Percentiles rank a stretch among this genome's conserved stretches.
phyloP scores from a whole-genome alignment of 495 filamentous ascomycete species.

The Aspergillus asperescens region DNA sequence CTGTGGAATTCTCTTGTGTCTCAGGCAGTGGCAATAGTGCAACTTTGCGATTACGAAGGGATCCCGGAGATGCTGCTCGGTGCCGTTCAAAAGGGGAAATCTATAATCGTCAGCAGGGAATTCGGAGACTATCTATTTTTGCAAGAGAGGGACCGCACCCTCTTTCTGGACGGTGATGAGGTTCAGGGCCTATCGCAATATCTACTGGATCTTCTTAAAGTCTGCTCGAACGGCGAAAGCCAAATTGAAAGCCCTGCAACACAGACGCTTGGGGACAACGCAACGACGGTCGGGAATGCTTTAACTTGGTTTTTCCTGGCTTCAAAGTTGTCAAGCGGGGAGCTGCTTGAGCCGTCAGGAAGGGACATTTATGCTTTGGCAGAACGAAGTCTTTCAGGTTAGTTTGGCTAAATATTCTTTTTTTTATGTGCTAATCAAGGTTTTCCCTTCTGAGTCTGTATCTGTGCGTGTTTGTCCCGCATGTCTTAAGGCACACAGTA shows the following conservation, averaged over 20 bases:
- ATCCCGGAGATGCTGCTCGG: constrained; percentile 76
- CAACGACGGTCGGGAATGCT: constrained; percentile 13
- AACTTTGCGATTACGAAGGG: constrained; percentile 66
- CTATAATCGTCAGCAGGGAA: constrained; percentile 5
- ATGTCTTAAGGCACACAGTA: too few relatives aligned
- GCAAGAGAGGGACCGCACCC: background rate
- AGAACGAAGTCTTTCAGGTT: background rate
- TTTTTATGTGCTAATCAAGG: too few relatives aligned
- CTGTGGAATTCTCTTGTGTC: constrained; percentile 64
- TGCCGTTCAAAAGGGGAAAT: constrained; percentile 53
- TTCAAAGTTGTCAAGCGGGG: constrained; percentile 1
- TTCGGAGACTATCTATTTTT: background rate
- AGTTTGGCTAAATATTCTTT: background rate
- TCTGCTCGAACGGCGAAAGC: background rate
- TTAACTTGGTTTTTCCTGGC: constrained; percentile 10
- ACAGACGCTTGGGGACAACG: background rate
- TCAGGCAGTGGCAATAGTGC: constrained; percentile 57
- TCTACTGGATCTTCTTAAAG: background rate
- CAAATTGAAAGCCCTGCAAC: background rate
- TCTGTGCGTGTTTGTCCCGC: too few relatives aligned
- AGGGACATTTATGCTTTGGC: constrained; percentile 3
- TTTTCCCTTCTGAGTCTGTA: too few relatives aligned
- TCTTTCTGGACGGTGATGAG: constrained; percentile 1
- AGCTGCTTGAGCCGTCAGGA: background rate
- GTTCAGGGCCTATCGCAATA: background rate